Evolutionary conservation across 164 flowering plant species (phyloP), one percentile per base, ranked within the genome.

Genomic region (Vitis cinerea): DNA sequence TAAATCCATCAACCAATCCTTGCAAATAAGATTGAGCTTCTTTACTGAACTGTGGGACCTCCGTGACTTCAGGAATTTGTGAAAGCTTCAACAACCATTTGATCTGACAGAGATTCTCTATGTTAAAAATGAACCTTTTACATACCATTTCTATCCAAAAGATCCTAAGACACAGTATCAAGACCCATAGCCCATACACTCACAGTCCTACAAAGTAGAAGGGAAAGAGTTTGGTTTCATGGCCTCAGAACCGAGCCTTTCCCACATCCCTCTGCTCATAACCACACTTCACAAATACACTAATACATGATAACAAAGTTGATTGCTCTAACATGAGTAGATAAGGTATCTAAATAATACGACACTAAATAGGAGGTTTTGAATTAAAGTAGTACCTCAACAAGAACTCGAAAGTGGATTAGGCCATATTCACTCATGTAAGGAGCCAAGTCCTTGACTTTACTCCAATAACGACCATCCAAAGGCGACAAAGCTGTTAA

Each of bases 51-150:
- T 73, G 67, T 31, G 97, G 97, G 52, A 96, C 99, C 71, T 96
- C 99, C 17, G 68, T 53, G 30, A 96, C 78, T 79, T 88, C 87
- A 72, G 92, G 86, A 75, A 93, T 91, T 83, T 84, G 78, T 23
- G 99, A 93, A n/a, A 96, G 90, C 82, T 85, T 89, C 51, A 92
- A 59, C 83, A 96, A 71, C 97, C 98, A 96, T 76, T 89, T 87
- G 69, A 96, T 74, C 99, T 93, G 78, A 29, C 60, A 78, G n/a
- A 78, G 16, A 66, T 13, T 15, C 48, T 17, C 23, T 7, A 57
- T 68, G 66, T 59, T 19, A 55, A 54, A 70, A 12, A 62, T 15
- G 10, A 0, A 15, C 14, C 30, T 14, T 10, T 15, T 19, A 47
- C 47, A 37, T 37, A 37, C 12, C 30, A 52, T 2, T 8, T n/a